Evolutionary conservation across 2,329 filamentous ascomycete genomes (phyloP).

Genomic region (Botrytis medusae): DNA sequence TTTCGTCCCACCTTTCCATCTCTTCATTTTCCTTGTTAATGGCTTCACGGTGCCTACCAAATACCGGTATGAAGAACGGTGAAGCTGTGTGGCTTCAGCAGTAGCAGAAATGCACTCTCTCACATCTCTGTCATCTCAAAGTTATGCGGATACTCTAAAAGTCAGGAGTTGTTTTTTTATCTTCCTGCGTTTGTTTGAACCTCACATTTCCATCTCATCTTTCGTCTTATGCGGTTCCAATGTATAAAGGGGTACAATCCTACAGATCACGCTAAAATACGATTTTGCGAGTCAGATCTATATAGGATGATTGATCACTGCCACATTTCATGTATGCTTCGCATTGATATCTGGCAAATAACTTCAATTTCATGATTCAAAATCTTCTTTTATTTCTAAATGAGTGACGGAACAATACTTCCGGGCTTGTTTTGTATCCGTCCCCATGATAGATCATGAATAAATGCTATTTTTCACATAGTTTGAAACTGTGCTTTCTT

Average conservation of each 20-base stretch:
- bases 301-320: neutral
- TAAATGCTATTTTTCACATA: neutral
- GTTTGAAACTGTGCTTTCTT: neutral
- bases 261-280: neutral
- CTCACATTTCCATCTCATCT: neutral
- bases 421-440: neutral
- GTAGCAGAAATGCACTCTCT: neutral
- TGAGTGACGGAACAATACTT: neutral
- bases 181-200: neutral
- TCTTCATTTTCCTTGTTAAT: neutral
- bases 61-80: neutral
- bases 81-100: neutral
- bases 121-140: neutral
- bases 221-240: neutral
- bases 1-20: neutral
- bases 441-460: neutral
- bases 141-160: neutral
- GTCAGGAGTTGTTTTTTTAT: neutral
- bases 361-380: conserved; percentile 4
- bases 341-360: neutral
- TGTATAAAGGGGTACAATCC: neutral
- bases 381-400: neutral
- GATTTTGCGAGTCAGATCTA: conserved; percentile 1
- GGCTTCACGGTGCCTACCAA: neutral
- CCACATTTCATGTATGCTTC: conserved; percentile 5